Base-by-base conservation (phyloP, 805 yeast genomes). In the Deakozyma indianensis region DNA sequence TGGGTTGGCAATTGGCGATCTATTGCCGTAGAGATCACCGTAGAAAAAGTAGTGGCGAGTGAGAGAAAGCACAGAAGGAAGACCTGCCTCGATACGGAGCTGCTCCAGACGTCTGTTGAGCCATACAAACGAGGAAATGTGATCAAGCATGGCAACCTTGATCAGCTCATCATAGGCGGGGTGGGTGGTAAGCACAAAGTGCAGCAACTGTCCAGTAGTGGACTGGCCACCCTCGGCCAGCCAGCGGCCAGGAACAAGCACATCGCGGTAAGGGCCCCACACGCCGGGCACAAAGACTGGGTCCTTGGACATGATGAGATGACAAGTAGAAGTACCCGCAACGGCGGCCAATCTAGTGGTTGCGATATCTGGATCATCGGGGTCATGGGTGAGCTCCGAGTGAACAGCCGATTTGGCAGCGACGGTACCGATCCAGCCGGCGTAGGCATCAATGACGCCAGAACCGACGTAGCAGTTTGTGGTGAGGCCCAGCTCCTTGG, bases 221-320 rank as follows among this genome's bases (percentile, higher is more conserved):
- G 94, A 81, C 63, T 92, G 98, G n/a, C 98, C 98, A 59, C 98
- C 98, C 65, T 92, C 98, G 14, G 97, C 95, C 51, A 88, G 71
- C 97, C 97, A 92, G 57, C 70, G 80, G 3, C 79, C 86, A 23
- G 83, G 81, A n/a, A 94, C 83, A 69, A 90, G 73, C 3, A 85
- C 95, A 62, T 88, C 95, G 56, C 87, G 74, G 65, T 92, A 92
- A 2, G 98, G 98, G 14, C 98, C 98, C 98, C 98, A 92, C 27
- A 92, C 96, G 49, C 98, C 98, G 41, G 85, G 77, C 7, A 90
- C 97, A 60, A 90, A 88, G 41, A 86, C 77, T 0, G 95, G 83
- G 24, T 84, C 80, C 49, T 75, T 73, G 23, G 94, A 81, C 72
- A 90, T 72, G 47, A 85, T 87, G 54, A 92, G 79, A 63, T 92